Base-by-base conservation (phyloP, 345 rosid genomes). In the Conringia planisiliqua region DNA sequence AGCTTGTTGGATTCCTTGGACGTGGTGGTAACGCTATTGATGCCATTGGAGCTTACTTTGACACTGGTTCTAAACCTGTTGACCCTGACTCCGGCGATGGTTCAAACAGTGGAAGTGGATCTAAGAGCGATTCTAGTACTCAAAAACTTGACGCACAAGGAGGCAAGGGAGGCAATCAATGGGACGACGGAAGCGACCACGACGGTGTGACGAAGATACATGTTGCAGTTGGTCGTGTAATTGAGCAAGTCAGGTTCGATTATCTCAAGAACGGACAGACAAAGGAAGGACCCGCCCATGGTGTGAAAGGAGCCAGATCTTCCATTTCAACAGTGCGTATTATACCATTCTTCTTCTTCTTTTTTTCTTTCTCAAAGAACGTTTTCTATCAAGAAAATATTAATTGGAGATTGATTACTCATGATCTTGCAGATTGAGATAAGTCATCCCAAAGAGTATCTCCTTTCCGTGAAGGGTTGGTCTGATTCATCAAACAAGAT, bases 161-260 rank as follows among this genome's bases (percentile, higher is more conserved):
- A 42, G 79, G 74, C 0, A 39, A 76, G 10, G 75, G 42, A 69
- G 80, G 72, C 9, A 71, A 17, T 35, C 51, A 57, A 18, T 77
- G 80, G 80, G 76, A 77, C 40, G 77, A 77, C 4, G 80, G 80
- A 8, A 35, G 71, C 0, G 55, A 75, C 39, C 50, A 70, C 11
- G 66, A 70, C 3, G 66, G 71, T 42, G 80, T 77, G 30, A 46
- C 4, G 0, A 70, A 70, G 71, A 70, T 77, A 50, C 14, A 10
- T 50, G 29, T 50, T 50, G 33, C 57, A 17, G 52, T 47, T 47
- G 68, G 68, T 52, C 16, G 7, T 26, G 55, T 43, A 6, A 24
- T n/a, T 29, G 20, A 51, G 43, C 11, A 35, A 7, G 38, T 70
- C 54, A 55, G 58, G 11, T 70, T 70, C 29, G 54, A 57, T 29